Evolutionary conservation across 1,284 basidiomycete species (phyloP).

Genomic region (Amylostereum chailletii): DNA sequence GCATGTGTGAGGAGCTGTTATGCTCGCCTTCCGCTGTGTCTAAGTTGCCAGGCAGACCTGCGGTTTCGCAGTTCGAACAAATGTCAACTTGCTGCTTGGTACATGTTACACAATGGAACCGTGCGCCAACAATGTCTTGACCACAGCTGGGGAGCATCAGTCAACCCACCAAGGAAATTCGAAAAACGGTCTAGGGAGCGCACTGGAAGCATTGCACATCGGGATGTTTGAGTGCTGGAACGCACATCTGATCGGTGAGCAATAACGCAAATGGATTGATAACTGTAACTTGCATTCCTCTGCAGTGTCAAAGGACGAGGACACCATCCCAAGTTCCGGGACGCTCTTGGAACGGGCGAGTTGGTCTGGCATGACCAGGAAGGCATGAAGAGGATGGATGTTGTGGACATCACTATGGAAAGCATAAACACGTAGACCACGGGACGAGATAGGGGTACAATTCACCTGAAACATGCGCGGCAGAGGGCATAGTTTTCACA

Average conservation of each 20-base stretch:
- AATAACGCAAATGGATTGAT: too few relatives aligned
- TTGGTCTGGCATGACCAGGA: conserved; percentile 70
- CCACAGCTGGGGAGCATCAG: conserved; percentile 50
- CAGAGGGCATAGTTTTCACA: conserved; percentile 78
- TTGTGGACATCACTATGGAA: conserved; percentile 53
- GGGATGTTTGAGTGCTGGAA: conserved; percentile 59
- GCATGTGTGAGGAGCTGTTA: conserved; percentile 77
- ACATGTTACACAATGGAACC: conserved; percentile 89
- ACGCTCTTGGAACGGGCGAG: conserved; percentile 32
- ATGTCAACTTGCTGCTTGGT: conserved; percentile 58
- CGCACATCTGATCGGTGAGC: neutral
- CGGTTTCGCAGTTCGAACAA: conserved; percentile 83
- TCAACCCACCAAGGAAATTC: neutral
- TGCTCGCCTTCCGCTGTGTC: conserved; percentile 62
- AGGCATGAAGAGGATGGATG: conserved; percentile 81
- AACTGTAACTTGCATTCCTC: too few relatives aligned
- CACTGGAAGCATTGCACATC: conserved; percentile 75
- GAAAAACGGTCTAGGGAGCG: conserved; percentile 21
- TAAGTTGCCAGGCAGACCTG: conserved; percentile 72
- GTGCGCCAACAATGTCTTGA: conserved; percentile 80
- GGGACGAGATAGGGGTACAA: conserved; percentile 5
- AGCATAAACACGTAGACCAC: conserved; percentile 34
- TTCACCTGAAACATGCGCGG: conserved; percentile 69
- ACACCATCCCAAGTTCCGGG: conserved; percentile 20
- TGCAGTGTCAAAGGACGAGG: too few relatives aligned